Evolutionary conservation across 257 asterid species (phyloP).

Genomic region (Sherardia arvensis): DNA sequence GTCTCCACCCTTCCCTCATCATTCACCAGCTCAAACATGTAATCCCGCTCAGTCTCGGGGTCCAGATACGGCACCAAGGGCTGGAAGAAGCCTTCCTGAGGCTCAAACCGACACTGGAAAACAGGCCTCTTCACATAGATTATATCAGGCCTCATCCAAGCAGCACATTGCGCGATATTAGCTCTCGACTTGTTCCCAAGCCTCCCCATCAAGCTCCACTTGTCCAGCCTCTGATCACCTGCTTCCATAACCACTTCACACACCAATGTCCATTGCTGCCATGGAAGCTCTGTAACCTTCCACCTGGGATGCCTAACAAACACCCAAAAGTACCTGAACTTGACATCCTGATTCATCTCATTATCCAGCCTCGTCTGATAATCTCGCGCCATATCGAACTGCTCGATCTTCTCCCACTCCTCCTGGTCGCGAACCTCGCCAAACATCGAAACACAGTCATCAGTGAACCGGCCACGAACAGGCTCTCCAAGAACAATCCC

Average conservation of each 20-base stretch:
- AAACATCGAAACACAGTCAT: conserved; percentile 68
- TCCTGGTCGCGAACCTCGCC: conserved; percentile 77
- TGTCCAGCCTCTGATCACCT: conserved; percentile 80
- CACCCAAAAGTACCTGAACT: conserved; percentile 65
- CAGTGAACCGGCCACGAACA: conserved; percentile 59
- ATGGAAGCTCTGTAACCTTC: conserved; percentile 70
- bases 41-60: conserved; percentile 67
- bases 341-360: conserved; percentile 46
- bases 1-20: conserved; percentile 67
- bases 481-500: conserved; percentile 96
- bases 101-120: conserved; percentile 84
- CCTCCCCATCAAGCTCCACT: conserved; percentile 96
- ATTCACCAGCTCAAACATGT: conserved; percentile 54
- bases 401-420: conserved; percentile 96
- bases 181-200: conserved; percentile 66
- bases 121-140: conserved; percentile 81
- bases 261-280: conserved; percentile 97
- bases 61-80: conserved; percentile 60
- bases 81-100: conserved; percentile 67
- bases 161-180: conserved; percentile 77
- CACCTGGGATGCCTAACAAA: conserved; percentile 93
- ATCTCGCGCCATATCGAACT: conserved; percentile 67
- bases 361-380: conserved; percentile 54
- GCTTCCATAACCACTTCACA: conserved; percentile 76
- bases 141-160: conserved; percentile 98